Evolutionary conservation across 2,329 filamentous ascomycete genomes (phyloP).

Genomic region (Arachnomyces sp.): DNA sequence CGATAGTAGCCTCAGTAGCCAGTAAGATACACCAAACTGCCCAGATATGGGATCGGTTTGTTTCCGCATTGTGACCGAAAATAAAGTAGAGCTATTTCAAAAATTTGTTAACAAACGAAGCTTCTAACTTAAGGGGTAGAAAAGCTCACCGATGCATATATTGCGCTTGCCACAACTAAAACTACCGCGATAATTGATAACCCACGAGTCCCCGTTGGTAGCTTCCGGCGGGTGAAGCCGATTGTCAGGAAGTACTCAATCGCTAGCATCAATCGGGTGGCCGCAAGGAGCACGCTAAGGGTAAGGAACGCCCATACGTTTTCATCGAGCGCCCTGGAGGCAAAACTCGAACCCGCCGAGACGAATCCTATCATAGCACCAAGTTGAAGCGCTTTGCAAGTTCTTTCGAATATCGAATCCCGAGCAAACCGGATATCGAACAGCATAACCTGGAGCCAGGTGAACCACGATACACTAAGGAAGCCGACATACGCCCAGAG

Average conservation of each 20-base stretch:
- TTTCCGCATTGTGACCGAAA: slow-evolving; percentile 18
- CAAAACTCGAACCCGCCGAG: slow-evolving; percentile 46
- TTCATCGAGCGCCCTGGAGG: slow-evolving; percentile 30
- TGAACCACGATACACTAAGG: slow-evolving; percentile 57
- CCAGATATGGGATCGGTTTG: slow-evolving; percentile 28
- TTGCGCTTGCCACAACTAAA: slow-evolving; percentile 20
- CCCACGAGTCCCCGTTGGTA: slow-evolving; percentile 20
- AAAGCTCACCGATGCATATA: slow-evolving; percentile 22
- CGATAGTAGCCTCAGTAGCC: slow-evolving; percentile 43
- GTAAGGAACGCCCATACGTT: slow-evolving; percentile 38
- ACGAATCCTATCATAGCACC: slow-evolving; percentile 59
- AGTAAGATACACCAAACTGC: slow-evolving; percentile 50
- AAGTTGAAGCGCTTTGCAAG: slow-evolving; percentile 52
- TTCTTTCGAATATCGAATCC: slow-evolving; percentile 56
- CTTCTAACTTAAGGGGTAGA: background rate
- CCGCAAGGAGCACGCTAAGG: slow-evolving; percentile 37
- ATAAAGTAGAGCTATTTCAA: slow-evolving; percentile 25
- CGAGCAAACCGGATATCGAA: slow-evolving; percentile 59
- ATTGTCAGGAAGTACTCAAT: slow-evolving; percentile 44
- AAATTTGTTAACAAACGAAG: background rate
- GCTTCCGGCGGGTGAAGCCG: slow-evolving; percentile 19
- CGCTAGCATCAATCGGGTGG: slow-evolving; percentile 45
- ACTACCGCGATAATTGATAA: slow-evolving; percentile 23
- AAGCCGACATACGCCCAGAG: slow-evolving; percentile 44
- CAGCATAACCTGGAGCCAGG: slow-evolving; percentile 55